Evolutionary conservation across 257 asterid species (phyloP).

Genomic region (Prunella vulgaris): DNA sequence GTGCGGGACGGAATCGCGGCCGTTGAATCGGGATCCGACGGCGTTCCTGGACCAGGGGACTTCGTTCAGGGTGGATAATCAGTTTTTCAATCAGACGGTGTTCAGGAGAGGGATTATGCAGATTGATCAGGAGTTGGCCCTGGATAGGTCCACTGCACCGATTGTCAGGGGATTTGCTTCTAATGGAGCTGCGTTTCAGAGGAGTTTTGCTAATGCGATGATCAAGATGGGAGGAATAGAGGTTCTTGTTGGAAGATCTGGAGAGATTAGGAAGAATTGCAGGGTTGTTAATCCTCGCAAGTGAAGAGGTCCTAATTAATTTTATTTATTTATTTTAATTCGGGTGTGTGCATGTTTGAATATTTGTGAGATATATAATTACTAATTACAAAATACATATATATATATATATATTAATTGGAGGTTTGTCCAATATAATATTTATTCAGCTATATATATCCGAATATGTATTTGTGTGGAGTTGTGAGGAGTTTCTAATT

Average conservation of each 20-base stretch:
- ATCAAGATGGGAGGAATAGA: conserved; percentile 36
- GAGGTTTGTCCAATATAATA: too few species aligned
- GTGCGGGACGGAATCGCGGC: conserved; percentile 36
- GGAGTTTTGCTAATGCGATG: conserved; percentile 42
- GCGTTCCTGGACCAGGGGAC: conserved; percentile 65
- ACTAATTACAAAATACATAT: too few species aligned
- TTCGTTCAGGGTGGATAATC: conserved; percentile 48
- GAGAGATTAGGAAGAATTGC: conserved; percentile 51
- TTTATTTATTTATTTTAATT: too few species aligned
- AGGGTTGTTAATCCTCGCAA: conserved; percentile 34
- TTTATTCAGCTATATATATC: too few species aligned
- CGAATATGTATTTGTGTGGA: too few species aligned
- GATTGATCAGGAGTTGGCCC: conserved; percentile 57
- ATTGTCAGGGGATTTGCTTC: conserved; percentile 30
- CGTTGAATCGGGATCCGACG: conserved; percentile 38
- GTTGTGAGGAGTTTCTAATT: too few species aligned
- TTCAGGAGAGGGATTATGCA: conserved; percentile 53
- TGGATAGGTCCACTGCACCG: conserved; percentile 36
- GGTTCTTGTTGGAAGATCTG: conserved; percentile 39
- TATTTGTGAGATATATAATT: too few species aligned
- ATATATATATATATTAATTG: too few species aligned
- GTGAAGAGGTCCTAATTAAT: too few species aligned
- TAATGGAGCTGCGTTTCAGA: conserved; percentile 20
- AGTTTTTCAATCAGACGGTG: conserved; percentile 46
- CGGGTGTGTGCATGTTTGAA: too few species aligned